These are phyloP conservation scores for Stentor roeselii DNA, from an alignment of 73 alveolate genomes.

Conservation along the genomic window DNA sequence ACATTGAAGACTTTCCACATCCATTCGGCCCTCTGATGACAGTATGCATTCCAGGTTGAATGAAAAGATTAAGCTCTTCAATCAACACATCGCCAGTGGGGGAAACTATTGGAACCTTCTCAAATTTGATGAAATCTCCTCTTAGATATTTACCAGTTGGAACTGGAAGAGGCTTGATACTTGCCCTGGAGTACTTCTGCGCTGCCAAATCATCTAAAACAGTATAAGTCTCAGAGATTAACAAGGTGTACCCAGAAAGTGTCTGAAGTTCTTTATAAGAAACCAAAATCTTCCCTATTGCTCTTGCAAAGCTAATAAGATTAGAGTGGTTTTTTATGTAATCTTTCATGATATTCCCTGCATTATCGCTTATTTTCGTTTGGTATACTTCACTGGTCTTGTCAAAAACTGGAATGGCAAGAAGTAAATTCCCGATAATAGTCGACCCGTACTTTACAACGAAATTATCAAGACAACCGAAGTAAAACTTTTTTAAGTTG, in stretches of 20 bases:
- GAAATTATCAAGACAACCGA: constrained; percentile 88
- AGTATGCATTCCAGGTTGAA: constrained; percentile 76
- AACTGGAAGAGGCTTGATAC: neutral
- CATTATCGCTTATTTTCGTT: constrained; percentile 17
- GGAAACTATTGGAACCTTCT: constrained; percentile 78
- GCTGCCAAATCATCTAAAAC: constrained; percentile 72
- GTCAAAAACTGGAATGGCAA: constrained; percentile 94
- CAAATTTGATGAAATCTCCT: constrained; percentile 52
- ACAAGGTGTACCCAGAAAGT: constrained; percentile 89
- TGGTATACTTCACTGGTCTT: constrained; percentile 58
- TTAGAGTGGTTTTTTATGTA: constrained; percentile 84
- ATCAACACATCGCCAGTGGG: constrained; percentile 86
- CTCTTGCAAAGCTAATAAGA: constrained; percentile 88
- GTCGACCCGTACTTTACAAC: constrained; percentile 90
- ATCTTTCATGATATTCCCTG: constrained; percentile 34
- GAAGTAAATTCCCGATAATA: constrained; percentile 82
- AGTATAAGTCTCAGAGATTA: constrained; percentile 71
- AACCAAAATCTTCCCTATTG: constrained; percentile 87
- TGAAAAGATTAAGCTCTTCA: constrained; percentile 55
- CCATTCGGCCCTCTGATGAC: constrained; percentile 94
- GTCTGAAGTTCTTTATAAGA: constrained; percentile 83
- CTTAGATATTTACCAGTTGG: neutral
- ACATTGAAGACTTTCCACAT: constrained; percentile 87
- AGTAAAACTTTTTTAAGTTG: constrained; percentile 49
- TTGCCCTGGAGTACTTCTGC: constrained; percentile 48